Evolutionary conservation across 805 yeast species (phyloP), one percentile per base, ranked within the genome.

Genomic region (Starmera quercuum): DNA sequence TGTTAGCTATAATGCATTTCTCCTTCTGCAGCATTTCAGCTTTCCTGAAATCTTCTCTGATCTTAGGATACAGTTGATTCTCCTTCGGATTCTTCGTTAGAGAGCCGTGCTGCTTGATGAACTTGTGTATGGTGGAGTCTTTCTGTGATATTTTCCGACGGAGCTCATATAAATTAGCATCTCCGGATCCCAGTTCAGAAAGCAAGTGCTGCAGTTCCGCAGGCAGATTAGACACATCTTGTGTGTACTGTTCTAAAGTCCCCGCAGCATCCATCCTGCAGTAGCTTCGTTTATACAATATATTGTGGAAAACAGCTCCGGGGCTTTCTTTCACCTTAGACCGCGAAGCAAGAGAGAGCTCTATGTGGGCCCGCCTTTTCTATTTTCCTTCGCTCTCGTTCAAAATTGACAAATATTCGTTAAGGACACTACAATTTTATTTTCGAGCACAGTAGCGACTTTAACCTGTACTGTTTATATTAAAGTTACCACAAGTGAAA

Each of bases 201-300:
- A 90, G 61, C 24, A 86, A 61, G 49, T 83, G 85, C 34, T 79
- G 79, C 29, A 90, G 70, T 57, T 90, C 98, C 5, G 85, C 78
- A 17, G 96, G 96, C 29, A 92, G 68, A 47, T 88, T 90, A 9
- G 90, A 76, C 28, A 90, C 64, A 44, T 75, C 81, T 51, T 73
- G 79, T 5, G 80, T 73, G 38, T 80, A 78, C 46, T 80, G 83
- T 43, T 82, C 90, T 25, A 82, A 56, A 7, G 78, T 71, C 1
- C 92, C 73, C n/a, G 95, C 87, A 4, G 97, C 88, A 59, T 88
- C 97, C 95, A 85, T 85, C 3, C 21, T 35, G 24, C n/a, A n/a
- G n/a, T n/a, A n/a, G n/a, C n/a, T n/a, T n/a, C n/a, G n/a, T n/a
- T n/a, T n/a, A n/a, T n/a, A n/a, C n/a, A n/a, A n/a, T n/a, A n/a